Percentiles rank a stretch among this genome's conserved stretches.
Conservation (phyloP, 768 basidiomycete genomes). For the Lactarius trivialis region DNA sequence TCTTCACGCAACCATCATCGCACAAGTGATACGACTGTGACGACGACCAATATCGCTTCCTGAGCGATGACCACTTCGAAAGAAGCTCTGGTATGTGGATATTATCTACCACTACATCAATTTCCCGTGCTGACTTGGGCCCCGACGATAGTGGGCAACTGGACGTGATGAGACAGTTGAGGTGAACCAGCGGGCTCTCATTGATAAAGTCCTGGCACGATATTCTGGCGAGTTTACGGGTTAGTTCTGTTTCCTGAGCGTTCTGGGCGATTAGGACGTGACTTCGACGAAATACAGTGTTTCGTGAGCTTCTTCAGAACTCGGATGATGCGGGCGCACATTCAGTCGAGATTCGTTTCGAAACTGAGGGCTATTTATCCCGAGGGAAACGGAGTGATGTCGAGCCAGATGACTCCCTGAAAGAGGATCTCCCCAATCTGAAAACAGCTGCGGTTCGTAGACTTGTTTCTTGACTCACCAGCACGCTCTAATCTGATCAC, state of each 20-base stretch:
- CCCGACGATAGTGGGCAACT: slow-evolving; percentile 37
- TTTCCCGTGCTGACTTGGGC: neutral
- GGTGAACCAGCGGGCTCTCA: slow-evolving; percentile 93
- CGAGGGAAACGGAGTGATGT: slow-evolving; percentile 25
- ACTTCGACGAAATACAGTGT: slow-evolving; percentile 35
- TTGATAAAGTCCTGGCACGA: slow-evolving; percentile 93
- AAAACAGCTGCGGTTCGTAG: slow-evolving; percentile 52
- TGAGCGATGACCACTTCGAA: slow-evolving; percentile 9
- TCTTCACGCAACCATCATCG: neutral
- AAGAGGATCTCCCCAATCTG: slow-evolving; percentile 47
- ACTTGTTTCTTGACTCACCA: neutral
- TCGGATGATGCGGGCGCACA: slow-evolving; percentile 85
- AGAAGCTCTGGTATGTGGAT: slow-evolving; percentile 14
- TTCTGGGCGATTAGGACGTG: neutral
- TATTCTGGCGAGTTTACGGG: slow-evolving; percentile 93
- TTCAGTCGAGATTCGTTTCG: slow-evolving; percentile 72
- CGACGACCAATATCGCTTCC: neutral
- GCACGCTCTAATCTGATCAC: neutral
- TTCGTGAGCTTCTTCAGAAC: slow-evolving; percentile 88
- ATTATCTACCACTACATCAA: neutral
- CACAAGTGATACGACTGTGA: neutral
- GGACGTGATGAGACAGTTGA: slow-evolving; percentile 79
- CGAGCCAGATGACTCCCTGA: neutral
- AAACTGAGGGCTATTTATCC: slow-evolving; percentile 49
- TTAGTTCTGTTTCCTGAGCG: slow-evolving; percentile 25